phyloP scores from a whole-genome alignment of 1,284 basidiomycete genomes.

The Trichosporon ovoides region DNA sequence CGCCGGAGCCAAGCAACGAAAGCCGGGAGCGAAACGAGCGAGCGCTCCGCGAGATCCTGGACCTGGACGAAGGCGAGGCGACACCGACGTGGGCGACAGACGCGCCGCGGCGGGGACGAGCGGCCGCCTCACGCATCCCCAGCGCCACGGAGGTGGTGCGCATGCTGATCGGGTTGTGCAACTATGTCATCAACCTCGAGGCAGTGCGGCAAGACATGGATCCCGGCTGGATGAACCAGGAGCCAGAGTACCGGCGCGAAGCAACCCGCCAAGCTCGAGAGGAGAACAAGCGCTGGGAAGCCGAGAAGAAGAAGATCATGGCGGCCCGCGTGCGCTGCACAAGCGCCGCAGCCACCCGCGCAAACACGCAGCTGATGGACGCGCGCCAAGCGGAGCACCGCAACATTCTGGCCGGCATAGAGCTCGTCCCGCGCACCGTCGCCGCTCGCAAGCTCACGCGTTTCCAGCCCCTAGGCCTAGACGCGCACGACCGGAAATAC shows the following conservation, averaged over 20 bases:
- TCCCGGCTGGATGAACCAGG: slow-evolving; percentile 12
- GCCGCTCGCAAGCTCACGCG: slow-evolving; percentile 21
- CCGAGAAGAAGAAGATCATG: slow-evolving; percentile 31
- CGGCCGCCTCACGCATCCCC: slow-evolving; percentile 33
- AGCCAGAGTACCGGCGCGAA: slow-evolving; percentile 14
- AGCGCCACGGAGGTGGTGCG: slow-evolving; percentile 32
- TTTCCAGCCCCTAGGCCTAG: slow-evolving; percentile 33
- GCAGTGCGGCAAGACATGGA: slow-evolving; percentile 27
- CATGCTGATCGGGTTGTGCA: slow-evolving; percentile 38
- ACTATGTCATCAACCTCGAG: slow-evolving; percentile 23
- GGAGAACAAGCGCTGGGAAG: slow-evolving; percentile 28
- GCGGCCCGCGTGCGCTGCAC: slow-evolving; percentile 26
- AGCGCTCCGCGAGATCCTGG: slow-evolving; percentile 30
- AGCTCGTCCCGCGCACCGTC: slow-evolving; percentile 26
- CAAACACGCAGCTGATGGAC: slow-evolving; percentile 21
- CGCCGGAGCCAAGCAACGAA: slow-evolving; percentile 9
- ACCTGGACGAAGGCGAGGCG: slow-evolving; percentile 25
- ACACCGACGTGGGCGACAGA: slow-evolving; percentile 31
- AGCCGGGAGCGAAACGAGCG: slow-evolving; percentile 22
- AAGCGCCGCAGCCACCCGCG: slow-evolving; percentile 29
- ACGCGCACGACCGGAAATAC: slow-evolving; percentile 38
- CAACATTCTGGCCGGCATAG: slow-evolving; percentile 15
- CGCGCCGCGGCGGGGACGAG: slow-evolving; percentile 26
- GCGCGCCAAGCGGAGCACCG: slow-evolving; percentile 22
- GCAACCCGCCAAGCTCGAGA: slow-evolving; percentile 19